These are phyloP conservation scores for Aurinia saxatilis DNA, from an alignment of 345 rosid species.

Conservation along the genomic window DNA sequence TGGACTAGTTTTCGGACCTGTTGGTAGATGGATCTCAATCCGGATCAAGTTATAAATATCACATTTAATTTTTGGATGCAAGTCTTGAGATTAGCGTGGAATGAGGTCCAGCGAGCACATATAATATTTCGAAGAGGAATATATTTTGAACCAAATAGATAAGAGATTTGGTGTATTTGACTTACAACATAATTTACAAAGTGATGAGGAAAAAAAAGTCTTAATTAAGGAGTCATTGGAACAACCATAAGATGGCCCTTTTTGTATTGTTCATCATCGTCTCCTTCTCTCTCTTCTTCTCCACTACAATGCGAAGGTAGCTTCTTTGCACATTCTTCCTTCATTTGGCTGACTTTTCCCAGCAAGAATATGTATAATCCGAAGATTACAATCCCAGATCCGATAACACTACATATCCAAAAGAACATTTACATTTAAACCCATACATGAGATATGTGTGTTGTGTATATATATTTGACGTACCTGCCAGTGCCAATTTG, in stretches of 20 bases:
- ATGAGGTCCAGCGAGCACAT: neutral
- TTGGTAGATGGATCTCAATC: too few species aligned
- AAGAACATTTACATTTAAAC: neutral
- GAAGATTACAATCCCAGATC: constrained; percentile 24
- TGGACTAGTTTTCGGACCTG: too few species aligned
- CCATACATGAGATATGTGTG: neutral
- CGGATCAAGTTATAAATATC: too few species aligned
- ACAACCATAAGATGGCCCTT: constrained; percentile 24
- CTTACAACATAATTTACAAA: neutral
- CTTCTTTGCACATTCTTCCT: constrained; percentile 12
- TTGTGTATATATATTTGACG: neutral
- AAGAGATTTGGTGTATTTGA: neutral
- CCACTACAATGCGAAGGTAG: constrained; percentile 4
- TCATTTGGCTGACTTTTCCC: constrained; percentile 26
- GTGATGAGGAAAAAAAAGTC: neutral
- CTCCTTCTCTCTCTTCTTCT: neutral
- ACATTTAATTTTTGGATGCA: too few species aligned
- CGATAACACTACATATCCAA: constrained; percentile 20
- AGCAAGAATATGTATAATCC: constrained; percentile 29
- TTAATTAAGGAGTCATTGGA: constrained; percentile 31
- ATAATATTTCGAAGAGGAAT: neutral
- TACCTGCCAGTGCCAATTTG: constrained; percentile 28
- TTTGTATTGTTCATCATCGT: constrained; percentile 21
- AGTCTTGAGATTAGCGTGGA: neutral
- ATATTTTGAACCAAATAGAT: neutral